Evolutionary conservation across 2,329 filamentous ascomycete genomes (phyloP).

Genomic region (Septoria petroselini): DNA sequence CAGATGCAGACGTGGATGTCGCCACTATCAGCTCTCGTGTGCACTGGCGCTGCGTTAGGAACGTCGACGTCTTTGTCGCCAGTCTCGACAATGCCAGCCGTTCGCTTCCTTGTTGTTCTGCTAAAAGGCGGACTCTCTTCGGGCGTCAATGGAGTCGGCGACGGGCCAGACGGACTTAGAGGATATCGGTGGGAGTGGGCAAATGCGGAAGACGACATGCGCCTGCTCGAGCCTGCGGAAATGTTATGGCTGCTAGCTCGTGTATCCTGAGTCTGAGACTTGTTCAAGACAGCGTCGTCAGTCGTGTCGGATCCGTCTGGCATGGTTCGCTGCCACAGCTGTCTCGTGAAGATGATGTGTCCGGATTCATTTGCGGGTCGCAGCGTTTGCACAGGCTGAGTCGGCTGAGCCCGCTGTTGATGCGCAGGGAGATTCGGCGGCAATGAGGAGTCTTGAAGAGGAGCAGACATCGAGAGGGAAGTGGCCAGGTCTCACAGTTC

Average conservation of each 20-base stretch:
- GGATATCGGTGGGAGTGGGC: slow-evolving; percentile 34
- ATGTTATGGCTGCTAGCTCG: slow-evolving; percentile 26
- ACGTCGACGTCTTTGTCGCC: slow-evolving; percentile 34
- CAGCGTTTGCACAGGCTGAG: slow-evolving; percentile 29
- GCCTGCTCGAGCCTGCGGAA: slow-evolving; percentile 26
- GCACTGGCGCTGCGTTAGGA: slow-evolving; percentile 28
- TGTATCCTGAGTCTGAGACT: slow-evolving; percentile 33
- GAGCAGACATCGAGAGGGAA: slow-evolving; percentile 34
- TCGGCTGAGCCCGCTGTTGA: slow-evolving; percentile 19
- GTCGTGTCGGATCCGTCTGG: slow-evolving; percentile 29
- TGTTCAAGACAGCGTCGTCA: slow-evolving; percentile 34
- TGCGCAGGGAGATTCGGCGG: slow-evolving; percentile 20
- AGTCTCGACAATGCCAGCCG: slow-evolving; percentile 33
- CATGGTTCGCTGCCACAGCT: slow-evolving; percentile 41
- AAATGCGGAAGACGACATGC: slow-evolving; percentile 33
- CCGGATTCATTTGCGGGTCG: slow-evolving; percentile 29
- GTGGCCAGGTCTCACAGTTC: slow-evolving; percentile 32
- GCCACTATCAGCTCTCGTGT: slow-evolving; percentile 36
- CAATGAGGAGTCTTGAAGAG: slow-evolving; percentile 27
- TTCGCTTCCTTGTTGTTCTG: slow-evolving; percentile 36
- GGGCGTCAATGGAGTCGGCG: slow-evolving; percentile 38
- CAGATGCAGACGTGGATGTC: slow-evolving; percentile 63
- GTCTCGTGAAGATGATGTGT: slow-evolving; percentile 39
- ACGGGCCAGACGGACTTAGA: slow-evolving; percentile 30
- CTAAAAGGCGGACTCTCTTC: slow-evolving; percentile 38